A percentile compares a stretch with the other conserved stretches of the same genome.
phyloP scores from a whole-genome alignment of 257 asterid species.

The Nyctanthes arbortristis region DNA sequence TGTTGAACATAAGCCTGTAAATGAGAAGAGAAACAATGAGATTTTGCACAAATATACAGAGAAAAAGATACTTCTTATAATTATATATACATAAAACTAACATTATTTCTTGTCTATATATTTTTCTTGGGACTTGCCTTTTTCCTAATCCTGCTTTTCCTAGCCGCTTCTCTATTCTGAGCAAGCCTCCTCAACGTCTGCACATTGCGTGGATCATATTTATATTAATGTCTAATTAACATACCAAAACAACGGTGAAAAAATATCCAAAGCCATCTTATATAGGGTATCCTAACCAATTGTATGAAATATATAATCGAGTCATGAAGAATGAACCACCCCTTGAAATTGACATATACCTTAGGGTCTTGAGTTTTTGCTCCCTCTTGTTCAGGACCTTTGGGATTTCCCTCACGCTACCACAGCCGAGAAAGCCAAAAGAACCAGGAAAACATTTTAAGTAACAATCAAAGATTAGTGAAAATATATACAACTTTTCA shows the following conservation, averaged over 20 bases:
- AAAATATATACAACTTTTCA: neutral
- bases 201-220: slow-evolving; percentile 16
- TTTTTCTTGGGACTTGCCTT: slow-evolving; percentile 42
- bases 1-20: slow-evolving; percentile 93
- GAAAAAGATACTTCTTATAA: no score
- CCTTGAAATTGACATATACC: no score
- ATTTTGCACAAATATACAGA: neutral
- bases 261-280: no score
- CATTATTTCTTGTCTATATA: neutral
- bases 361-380: slow-evolving; percentile 85
- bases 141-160: slow-evolving; percentile 90
- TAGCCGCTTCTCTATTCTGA: slow-evolving; percentile 96
- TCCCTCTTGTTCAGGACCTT: slow-evolving; percentile 69
- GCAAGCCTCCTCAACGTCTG: slow-evolving; percentile 91
- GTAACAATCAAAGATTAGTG: slow-evolving; percentile 2
- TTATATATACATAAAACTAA: neutral
- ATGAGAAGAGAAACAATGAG: neutral
- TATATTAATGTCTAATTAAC: neutral
- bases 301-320: no score
- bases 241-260: no score
- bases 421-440: slow-evolving; percentile 24
- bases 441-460: slow-evolving; percentile 11
- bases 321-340: no score
- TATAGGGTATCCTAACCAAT: no score
- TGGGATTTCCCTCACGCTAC: slow-evolving; percentile 83